Evolutionary conservation across 306 rosid species (phyloP).

Genomic region (Senna siamea): DNA sequence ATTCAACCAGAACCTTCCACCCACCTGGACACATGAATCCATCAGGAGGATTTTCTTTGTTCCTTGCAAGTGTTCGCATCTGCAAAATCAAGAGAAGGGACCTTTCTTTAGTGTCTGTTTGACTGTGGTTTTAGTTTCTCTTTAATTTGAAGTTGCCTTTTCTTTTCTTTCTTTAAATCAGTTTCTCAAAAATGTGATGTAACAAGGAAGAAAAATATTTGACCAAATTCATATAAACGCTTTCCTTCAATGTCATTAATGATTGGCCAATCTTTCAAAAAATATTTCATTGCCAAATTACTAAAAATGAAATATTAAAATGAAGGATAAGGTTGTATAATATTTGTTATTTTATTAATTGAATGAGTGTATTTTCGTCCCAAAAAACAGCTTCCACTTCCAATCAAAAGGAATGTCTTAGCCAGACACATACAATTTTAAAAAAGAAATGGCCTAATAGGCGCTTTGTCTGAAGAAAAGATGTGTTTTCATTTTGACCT

Average conservation of each 20-base stretch:
- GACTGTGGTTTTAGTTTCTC: not conserved
- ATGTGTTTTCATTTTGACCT: too few relatives aligned
- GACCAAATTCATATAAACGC: not conserved
- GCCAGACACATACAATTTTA: too few relatives aligned
- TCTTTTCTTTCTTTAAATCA: not conserved
- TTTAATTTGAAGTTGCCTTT: not conserved
- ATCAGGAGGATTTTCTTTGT: constrained; percentile 93
- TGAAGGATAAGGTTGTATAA: not conserved
- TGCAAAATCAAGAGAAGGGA: constrained; percentile 43
- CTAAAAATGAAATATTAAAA: too few relatives aligned
- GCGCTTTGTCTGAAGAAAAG: too few relatives aligned
- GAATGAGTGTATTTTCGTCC: not conserved
- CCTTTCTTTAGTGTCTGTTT: not conserved
- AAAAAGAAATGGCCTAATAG: too few relatives aligned
- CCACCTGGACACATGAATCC: constrained; percentile 99
- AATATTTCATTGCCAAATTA: not conserved
- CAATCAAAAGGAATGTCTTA: too few relatives aligned
- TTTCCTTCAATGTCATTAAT: not conserved
- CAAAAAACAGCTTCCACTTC: too few relatives aligned
- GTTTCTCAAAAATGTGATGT: not conserved
- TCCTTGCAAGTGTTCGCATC: constrained; percentile 94
- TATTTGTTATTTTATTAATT: not conserved
- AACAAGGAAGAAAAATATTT: not conserved
- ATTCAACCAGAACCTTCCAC: constrained; percentile 91
- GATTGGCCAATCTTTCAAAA: not conserved